A percentile compares a stretch with the other conserved stretches of the same genome.
phyloP scores from a whole-genome alignment of 345 rosid species.

The Rhodamnia argentea region DNA sequence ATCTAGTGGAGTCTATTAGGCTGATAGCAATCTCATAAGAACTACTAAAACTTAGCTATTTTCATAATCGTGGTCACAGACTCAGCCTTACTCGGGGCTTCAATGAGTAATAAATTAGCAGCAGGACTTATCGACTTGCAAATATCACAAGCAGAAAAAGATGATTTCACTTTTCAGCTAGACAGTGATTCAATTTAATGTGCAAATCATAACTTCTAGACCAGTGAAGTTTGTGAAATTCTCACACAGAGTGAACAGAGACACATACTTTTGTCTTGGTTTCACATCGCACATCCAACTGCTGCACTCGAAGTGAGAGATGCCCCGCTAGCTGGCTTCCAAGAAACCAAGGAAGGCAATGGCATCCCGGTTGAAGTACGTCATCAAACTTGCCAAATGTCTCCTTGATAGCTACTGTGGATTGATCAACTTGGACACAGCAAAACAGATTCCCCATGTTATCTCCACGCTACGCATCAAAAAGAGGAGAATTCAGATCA shows the following conservation, averaged over 20 bases:
- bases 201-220: not conserved
- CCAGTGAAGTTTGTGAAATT: not conserved
- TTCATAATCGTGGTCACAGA: not conserved
- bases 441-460: conserved; percentile 27
- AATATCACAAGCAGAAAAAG: not conserved
- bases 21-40: not conserved
- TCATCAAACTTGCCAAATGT: conserved; percentile 28
- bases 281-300: conserved; percentile 31
- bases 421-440: conserved; percentile 27
- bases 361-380: conserved; percentile 34
- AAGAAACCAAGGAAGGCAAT: conserved; percentile 30
- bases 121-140: not conserved
- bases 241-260: not conserved
- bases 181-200: not conserved
- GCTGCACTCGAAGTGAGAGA: conserved; percentile 30
- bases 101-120: not conserved
- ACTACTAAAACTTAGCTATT: not conserved
- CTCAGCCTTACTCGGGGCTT: not conserved
- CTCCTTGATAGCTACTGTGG: conserved; percentile 27
- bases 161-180: not conserved
- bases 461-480: not conserved
- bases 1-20: not conserved
- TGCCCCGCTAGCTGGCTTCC: conserved; percentile 27
- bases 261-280: conserved; percentile 28
- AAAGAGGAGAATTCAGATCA: not conserved